phyloP scores from a whole-genome alignment of 2,329 filamentous ascomycete genomes.

The Seiridium cupressi region DNA sequence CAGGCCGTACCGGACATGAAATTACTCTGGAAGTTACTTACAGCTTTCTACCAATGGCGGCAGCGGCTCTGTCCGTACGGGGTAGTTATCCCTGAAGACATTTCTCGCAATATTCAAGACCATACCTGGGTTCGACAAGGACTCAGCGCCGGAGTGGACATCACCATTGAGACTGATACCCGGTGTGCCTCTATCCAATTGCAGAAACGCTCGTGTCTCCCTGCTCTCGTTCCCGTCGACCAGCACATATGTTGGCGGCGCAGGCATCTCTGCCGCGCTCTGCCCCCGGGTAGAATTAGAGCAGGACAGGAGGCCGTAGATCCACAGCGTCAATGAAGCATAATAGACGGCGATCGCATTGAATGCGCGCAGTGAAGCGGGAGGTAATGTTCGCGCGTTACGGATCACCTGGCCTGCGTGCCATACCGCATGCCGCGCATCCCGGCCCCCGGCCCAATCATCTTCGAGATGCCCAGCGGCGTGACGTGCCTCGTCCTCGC shows the following conservation, averaged over 20 bases:
- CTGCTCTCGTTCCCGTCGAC: constrained; percentile 23
- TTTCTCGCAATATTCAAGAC: constrained; percentile 18
- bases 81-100: constrained; percentile 24
- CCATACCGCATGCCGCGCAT: constrained; percentile 24
- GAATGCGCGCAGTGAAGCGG: constrained; percentile 22
- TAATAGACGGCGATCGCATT: constrained; percentile 26
- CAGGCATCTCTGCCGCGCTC: constrained; percentile 5
- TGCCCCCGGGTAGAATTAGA: not conserved
- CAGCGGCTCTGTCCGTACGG: constrained; percentile 22
- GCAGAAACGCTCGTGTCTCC: constrained; percentile 21
- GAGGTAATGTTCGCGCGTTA: constrained; percentile 19
- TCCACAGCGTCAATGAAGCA: constrained; percentile 24
- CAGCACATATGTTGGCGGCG: constrained; percentile 13
- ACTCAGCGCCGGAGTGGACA: constrained; percentile 12
- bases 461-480: constrained; percentile 18
- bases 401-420: constrained; percentile 25
- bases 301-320: constrained; percentile 20
- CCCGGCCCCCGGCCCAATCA: constrained; percentile 18
- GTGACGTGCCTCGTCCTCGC: constrained; percentile 25
- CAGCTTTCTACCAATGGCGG: constrained; percentile 27
- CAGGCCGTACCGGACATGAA: no score
- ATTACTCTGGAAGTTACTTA: no score
- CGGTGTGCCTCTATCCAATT: constrained; percentile 20
- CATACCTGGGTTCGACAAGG: constrained; percentile 19
- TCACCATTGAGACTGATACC: constrained; percentile 11